phyloP scores from a whole-genome alignment of 306 rosid genomes.

The Clitoria ternatea region DNA sequence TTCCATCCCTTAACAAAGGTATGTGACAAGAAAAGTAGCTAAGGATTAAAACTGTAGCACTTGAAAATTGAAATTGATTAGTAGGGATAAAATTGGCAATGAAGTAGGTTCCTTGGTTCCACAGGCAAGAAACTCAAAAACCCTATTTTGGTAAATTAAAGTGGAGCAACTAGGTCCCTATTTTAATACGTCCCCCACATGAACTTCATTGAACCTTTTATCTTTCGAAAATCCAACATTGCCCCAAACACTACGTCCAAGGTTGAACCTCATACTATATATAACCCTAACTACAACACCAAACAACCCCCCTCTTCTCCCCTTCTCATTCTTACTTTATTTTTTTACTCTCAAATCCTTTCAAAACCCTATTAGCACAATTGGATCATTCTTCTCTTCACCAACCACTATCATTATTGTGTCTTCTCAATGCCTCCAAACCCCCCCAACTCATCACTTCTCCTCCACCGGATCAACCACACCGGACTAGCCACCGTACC shows the following conservation, averaged over 20 bases:
- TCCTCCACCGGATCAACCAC: conserved; percentile 44
- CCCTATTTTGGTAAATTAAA: conserved; percentile 21
- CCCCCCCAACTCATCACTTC: conserved; percentile 50
- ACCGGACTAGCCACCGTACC: neutral
- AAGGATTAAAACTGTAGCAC: neutral
- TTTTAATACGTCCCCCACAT: conserved; percentile 39
- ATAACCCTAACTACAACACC: conserved; percentile 18
- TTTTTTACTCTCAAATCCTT: neutral
- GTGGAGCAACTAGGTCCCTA: conserved; percentile 32
- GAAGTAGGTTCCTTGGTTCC: neutral
- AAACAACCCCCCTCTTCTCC: neutral
- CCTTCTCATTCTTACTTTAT: neutral
- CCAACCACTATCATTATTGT: neutral
- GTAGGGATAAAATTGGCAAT: neutral
- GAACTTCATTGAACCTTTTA: conserved; percentile 14
- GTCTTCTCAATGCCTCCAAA: conserved; percentile 20
- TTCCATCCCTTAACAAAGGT: neutral
- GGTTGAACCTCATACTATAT: neutral
- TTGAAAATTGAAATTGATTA: neutral
- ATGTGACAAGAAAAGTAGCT: neutral
- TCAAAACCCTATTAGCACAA: neutral
- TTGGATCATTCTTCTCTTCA: neutral
- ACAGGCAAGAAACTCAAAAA: neutral
- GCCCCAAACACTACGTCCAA: conserved; percentile 3
- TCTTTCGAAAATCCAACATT: conserved; percentile 23